Conservation (phyloP, 192 early-diverging fungal species). For the Backusella circina region DNA sequence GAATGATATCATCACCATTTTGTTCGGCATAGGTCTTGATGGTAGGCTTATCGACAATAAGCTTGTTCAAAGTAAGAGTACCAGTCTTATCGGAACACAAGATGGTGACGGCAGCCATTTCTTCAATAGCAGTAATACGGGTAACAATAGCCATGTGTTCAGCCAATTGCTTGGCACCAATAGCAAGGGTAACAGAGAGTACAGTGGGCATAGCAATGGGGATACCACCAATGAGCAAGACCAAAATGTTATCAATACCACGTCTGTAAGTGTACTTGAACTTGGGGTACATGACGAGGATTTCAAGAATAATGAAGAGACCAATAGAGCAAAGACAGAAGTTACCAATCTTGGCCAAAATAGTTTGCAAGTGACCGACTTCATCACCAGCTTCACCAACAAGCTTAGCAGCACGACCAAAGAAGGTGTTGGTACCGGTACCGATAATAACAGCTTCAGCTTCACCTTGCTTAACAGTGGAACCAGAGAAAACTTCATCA, state of each 20-base stretch:
- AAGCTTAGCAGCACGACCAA: slow-evolving; percentile 75
- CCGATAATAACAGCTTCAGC: slow-evolving; percentile 73
- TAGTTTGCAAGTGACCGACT: slow-evolving; percentile 70
- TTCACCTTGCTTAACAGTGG: slow-evolving; percentile 77
- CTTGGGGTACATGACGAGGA: slow-evolving; percentile 66
- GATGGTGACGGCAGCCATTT: slow-evolving; percentile 71
- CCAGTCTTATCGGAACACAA: slow-evolving; percentile 95
- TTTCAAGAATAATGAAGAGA: slow-evolving; percentile 65
- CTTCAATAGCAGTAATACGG: slow-evolving; percentile 76
- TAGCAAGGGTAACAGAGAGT: slow-evolving; percentile 70
- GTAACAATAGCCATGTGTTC: slow-evolving; percentile 79
- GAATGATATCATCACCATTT: slow-evolving; percentile 56
- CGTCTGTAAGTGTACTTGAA: slow-evolving; percentile 68
- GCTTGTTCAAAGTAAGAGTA: slow-evolving; percentile 84
- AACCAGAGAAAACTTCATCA: slow-evolving; percentile 73
- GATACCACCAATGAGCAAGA: slow-evolving; percentile 76
- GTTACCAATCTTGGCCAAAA: slow-evolving; percentile 72
- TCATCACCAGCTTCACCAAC: slow-evolving; percentile 68
- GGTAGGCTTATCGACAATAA: slow-evolving; percentile 63
- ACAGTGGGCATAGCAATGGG: slow-evolving; percentile 81
- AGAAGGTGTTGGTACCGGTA: slow-evolving; percentile 79
- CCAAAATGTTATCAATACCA: slow-evolving; percentile 75
- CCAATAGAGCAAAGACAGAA: slow-evolving; percentile 71
- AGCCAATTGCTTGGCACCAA: slow-evolving; percentile 77
- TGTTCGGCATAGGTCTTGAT: slow-evolving; percentile 68